Percentiles rank a stretch among this genome's conserved stretches.
These are phyloP conservation scores for Dictyostelium brefeldianum DNA, from an alignment of 78 protist species.

Conservation along the genomic window DNA sequence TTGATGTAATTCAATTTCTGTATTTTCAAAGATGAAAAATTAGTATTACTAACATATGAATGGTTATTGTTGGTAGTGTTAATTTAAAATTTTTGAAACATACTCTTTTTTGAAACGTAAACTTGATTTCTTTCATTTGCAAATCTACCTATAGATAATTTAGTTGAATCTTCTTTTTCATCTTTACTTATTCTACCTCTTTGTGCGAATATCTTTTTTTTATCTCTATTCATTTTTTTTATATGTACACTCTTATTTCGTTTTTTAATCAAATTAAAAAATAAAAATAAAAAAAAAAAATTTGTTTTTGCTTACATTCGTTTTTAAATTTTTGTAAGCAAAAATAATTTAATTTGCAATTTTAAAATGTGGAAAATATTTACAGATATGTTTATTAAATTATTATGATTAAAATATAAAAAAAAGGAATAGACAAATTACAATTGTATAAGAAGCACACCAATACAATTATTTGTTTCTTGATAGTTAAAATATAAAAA, in stretches of 20 bases:
- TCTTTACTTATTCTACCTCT: neutral
- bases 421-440: too few relatives aligned
- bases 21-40: neutral
- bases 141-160: slow-evolving; percentile 26
- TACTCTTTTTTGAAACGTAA: slow-evolving; percentile 27
- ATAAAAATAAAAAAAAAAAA: too few relatives aligned
- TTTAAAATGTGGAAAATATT: too few relatives aligned
- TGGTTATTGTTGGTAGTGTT: neutral
- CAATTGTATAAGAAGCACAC: too few relatives aligned
- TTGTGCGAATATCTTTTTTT: slow-evolving; percentile 2
- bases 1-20: slow-evolving; percentile 27
- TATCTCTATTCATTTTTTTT: neutral
- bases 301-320: too few relatives aligned
- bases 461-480: too few relatives aligned
- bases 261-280: too few relatives aligned
- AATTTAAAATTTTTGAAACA: neutral
- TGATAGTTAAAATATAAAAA: too few relatives aligned
- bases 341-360: too few relatives aligned
- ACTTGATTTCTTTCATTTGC: slow-evolving; percentile 11
- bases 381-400: too few relatives aligned
- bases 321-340: too few relatives aligned
- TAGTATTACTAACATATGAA: neutral
- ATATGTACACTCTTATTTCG: neutral
- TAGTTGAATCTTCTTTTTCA: neutral
- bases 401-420: too few relatives aligned